Percentiles rank a stretch among this genome's conserved stretches.
These are phyloP conservation scores for Leishmania tropica DNA, from an alignment of 208 protist genomes.

Conservation along the genomic window DNA sequence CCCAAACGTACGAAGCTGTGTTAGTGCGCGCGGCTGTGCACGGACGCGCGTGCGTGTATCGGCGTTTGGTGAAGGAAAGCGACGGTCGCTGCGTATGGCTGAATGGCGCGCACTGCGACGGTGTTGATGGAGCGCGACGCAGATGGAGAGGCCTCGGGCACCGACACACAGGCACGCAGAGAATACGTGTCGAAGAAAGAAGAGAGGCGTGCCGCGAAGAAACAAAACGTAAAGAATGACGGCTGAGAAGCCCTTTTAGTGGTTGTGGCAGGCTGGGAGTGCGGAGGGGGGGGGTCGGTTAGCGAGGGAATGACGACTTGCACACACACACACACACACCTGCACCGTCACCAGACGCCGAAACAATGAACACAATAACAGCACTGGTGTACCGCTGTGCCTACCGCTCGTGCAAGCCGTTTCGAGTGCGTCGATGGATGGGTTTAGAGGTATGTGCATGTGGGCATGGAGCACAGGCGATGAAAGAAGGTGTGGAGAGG, in stretches of 20 bases:
- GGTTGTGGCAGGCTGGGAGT: neutral
- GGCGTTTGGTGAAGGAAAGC: neutral
- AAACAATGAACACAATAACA: slow-evolving; percentile 2
- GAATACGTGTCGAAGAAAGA: neutral
- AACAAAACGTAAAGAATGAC: neutral
- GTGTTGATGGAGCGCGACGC: no score
- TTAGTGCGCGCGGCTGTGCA: neutral
- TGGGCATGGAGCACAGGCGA: neutral
- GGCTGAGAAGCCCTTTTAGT: slow-evolving; percentile 7
- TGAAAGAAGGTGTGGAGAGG: neutral
- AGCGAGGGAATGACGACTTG: neutral
- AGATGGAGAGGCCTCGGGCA: neutral
- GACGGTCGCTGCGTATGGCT: neutral
- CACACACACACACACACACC: slow-evolving; percentile 19
- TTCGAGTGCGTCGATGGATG: neutral
- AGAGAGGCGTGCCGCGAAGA: neutral
- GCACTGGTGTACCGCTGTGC: neutral
- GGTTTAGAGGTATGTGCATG: neutral
- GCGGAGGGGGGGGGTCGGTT: neutral
- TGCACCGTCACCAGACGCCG: slow-evolving; percentile 4
- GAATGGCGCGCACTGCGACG: no score
- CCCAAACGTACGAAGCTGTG: neutral
- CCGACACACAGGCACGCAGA: neutral
- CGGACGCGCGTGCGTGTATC: slow-evolving; percentile 11
- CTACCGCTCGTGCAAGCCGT: neutral